Base-by-base conservation (phyloP, 2,329 filamentous ascomycete genomes). In the Fusarium pininemorale region DNA sequence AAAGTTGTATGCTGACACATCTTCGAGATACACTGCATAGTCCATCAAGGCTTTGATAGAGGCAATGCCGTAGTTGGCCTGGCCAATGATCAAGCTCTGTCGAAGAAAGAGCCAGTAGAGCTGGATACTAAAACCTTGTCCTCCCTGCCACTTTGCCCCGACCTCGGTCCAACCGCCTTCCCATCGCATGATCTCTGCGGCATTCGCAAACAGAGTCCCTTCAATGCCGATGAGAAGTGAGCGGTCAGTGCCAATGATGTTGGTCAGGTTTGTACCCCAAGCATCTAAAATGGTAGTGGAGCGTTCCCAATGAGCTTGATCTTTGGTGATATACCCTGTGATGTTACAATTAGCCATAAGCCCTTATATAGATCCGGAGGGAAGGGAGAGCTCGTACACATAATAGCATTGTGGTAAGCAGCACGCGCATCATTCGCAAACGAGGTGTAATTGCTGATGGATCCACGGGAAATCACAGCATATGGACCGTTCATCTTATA, bases 291-390 rank as follows among this genome's bases (percentile, higher is more conserved):
- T 47, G 5, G 44, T 28, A 0, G 44, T 47, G 10, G 44, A 47
- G 26, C 44, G 44, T 22, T 47, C 24, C 44, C 44, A 28, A 47
- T 47, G 44, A 4, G 8, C 24, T 20, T 22, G 18, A 3, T 47
- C 44, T 8, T 47, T 47, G 13, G 44, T 47, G 8, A 47, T 28
- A 3, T 47, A 47, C 44, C 44, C 44, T 47, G 44, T 9, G 5
- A 4, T 14, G 10, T 22, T 1, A 3, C 1, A 22, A 47, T 47
- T 10, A 47, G 44, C 8, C 0, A 20, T 5, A 13, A 22, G 6
- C 0, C 0, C 13, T 7, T 26, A 26, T 26, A 14, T 7, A 14
- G 12, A 14, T 5, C 4, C 13, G 14, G 2, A 28, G 12, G 14
- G 3, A 22, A 28, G 0, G 12, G 24, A 16, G 12, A 7, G 1